Percentiles rank a stretch among this genome's conserved stretches.
These are phyloP conservation scores for Beauveria asiatica DNA, from an alignment of 2,329 filamentous ascomycete genomes.

Conservation along the genomic window DNA sequence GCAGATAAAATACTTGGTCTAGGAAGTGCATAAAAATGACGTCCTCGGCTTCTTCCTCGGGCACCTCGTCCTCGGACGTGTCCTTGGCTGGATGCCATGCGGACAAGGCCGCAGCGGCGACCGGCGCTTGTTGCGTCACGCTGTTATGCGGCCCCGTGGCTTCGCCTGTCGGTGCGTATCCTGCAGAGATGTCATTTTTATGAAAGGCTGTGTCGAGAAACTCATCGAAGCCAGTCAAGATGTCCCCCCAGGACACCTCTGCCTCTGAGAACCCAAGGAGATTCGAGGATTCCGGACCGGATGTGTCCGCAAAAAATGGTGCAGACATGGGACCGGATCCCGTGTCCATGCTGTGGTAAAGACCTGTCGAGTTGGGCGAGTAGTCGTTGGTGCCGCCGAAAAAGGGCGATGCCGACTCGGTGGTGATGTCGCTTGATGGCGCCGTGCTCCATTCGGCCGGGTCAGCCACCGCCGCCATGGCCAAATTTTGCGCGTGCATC, in stretches of 20 bases:
- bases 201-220: not conserved
- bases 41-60: not conserved
- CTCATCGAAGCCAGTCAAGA: not conserved
- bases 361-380: not conserved
- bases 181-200: not conserved
- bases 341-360: not conserved
- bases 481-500: not conserved
- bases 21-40: not conserved
- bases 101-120: too few species aligned
- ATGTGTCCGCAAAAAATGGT: not conserved
- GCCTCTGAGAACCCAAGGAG: not conserved
- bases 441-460: not conserved
- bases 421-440: not conserved
- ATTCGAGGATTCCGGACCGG: not conserved
- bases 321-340: not conserved
- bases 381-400: not conserved
- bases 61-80: too few species aligned
- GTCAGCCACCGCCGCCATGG: not conserved
- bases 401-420: not conserved
- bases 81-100: too few species aligned
- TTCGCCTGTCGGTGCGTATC: not conserved
- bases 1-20: not conserved
- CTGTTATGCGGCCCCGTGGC: too few species aligned
- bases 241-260: not conserved
- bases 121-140: too few species aligned